A percentile compares a stretch with the other conserved stretches of the same genome.
These are phyloP conservation scores for Vaccinium darrowii DNA, from an alignment of 148 eudicot species.

Conservation along the genomic window DNA sequence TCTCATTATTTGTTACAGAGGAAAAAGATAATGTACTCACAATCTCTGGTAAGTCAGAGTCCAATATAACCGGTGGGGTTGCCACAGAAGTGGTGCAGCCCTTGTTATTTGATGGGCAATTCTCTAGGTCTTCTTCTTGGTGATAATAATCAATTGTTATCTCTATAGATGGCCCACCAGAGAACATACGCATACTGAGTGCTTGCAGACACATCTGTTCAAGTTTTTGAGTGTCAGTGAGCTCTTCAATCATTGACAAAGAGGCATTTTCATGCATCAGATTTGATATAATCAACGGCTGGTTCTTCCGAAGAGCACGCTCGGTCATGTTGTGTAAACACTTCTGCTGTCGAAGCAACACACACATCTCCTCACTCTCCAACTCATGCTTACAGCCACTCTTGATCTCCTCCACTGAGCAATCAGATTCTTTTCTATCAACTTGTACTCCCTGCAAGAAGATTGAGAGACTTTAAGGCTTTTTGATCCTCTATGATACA, in stretches of 20 bases:
- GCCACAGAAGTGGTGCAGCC: constrained; percentile 26
- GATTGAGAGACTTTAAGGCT: background rate
- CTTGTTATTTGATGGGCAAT: constrained; percentile 43
- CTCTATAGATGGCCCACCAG: constrained; percentile 46
- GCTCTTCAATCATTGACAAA: constrained; percentile 43
- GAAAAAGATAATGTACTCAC: constrained; percentile 40
- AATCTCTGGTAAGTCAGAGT: constrained; percentile 66
- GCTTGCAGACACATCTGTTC: constrained; percentile 72
- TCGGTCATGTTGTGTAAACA: constrained; percentile 65
- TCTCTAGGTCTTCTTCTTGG: constrained; percentile 50
- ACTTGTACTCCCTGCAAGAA: constrained; percentile 64
- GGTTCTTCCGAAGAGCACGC: constrained; percentile 74
- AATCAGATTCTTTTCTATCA: constrained; percentile 44
- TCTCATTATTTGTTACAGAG: background rate
- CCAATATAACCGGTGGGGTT: constrained; percentile 29
- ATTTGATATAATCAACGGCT: constrained; percentile 71
- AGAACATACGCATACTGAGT: constrained; percentile 57
- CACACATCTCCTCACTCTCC: constrained; percentile 48
- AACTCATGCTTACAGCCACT: constrained; percentile 34
- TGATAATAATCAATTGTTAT: constrained; percentile 37
- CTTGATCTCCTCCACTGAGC: constrained; percentile 27
- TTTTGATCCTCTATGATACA: background rate
- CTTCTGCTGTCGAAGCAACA: constrained; percentile 56
- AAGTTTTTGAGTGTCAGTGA: constrained; percentile 48
- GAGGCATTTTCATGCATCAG: constrained; percentile 61